Percentiles rank a stretch among this genome's conserved stretches.
Evolutionary conservation across 164 flowering plant genomes (phyloP).

Genomic region (Litsea cubeba): DNA sequence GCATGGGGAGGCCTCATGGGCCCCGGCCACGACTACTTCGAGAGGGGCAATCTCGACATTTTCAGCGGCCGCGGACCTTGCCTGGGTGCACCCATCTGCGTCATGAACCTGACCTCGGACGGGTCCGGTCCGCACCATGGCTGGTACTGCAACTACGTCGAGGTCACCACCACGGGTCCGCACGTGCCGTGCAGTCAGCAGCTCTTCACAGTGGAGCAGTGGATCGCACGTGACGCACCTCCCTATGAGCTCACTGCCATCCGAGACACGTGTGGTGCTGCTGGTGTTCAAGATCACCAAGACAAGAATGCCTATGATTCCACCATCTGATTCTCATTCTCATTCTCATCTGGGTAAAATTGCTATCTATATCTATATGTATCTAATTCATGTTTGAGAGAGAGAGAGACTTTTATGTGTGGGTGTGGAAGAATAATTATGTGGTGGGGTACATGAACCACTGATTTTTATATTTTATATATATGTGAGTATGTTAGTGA

Average conservation of each 20-base stretch:
- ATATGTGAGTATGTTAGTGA: no score
- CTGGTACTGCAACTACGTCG: constrained; percentile 84
- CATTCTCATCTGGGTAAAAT: no score
- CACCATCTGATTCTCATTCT: no score
- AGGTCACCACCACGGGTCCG: constrained; percentile 66
- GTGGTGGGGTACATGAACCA: no score
- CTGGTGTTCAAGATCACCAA: no score
- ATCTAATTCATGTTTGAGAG: no score
- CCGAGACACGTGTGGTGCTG: constrained; percentile 24
- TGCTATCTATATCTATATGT: no score
- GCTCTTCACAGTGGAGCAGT: constrained; percentile 67
- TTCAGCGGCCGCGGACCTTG: constrained; percentile 73
- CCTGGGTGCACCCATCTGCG: constrained; percentile 46
- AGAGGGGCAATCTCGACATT: constrained; percentile 82
- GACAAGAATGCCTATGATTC: no score
- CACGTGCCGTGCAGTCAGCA: constrained; percentile 52
- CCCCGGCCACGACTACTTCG: constrained; percentile 64
- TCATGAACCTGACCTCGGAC: constrained; percentile 70
- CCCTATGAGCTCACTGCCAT: constrained; percentile 57
- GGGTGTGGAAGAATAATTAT: no score
- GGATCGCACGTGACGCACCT: constrained; percentile 64
- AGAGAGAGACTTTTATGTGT: no score
- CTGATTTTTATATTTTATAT: no score
- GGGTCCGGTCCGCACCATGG: constrained; percentile 72
- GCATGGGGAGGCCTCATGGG: constrained; percentile 88